A percentile compares a stretch with the other conserved stretches of the same genome.
Evolutionary conservation across 148 eudicot species (phyloP).

Genomic region (Rhododendron molle): DNA sequence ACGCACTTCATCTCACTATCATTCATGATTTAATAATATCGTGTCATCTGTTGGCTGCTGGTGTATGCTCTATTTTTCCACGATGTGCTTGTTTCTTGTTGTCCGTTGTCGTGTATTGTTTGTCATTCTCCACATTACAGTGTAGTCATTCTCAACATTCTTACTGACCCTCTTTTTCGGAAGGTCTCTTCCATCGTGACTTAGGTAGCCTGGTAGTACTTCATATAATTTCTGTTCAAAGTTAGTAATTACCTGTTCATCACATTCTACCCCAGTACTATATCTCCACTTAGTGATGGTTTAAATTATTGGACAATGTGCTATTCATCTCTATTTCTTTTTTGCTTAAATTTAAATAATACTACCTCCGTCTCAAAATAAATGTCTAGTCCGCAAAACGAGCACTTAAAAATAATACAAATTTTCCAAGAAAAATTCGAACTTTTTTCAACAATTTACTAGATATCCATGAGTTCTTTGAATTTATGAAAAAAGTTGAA

Average conservation of each 20-base stretch:
- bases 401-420: no score
- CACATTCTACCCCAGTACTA: background rate
- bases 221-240: background rate
- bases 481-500: no score
- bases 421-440: no score
- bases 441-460: no score
- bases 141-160: background rate
- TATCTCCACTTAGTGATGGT: background rate
- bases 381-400: no score
- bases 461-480: no score
- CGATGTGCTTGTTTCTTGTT: background rate
- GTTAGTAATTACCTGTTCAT: background rate
- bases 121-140: background rate
- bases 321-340: background rate
- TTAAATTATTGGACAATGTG: background rate
- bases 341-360: no score
- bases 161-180: background rate
- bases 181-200: background rate
- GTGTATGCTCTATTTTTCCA: background rate
- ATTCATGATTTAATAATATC: background rate
- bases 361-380: no score
- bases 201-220: background rate
- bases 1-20: background rate
- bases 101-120: background rate
- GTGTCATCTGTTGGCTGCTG: conserved; percentile 1